These are phyloP conservation scores for Stachybotrys chlorohalonatus DNA, from an alignment of 2,329 filamentous ascomycete species.

Conservation along the genomic window DNA sequence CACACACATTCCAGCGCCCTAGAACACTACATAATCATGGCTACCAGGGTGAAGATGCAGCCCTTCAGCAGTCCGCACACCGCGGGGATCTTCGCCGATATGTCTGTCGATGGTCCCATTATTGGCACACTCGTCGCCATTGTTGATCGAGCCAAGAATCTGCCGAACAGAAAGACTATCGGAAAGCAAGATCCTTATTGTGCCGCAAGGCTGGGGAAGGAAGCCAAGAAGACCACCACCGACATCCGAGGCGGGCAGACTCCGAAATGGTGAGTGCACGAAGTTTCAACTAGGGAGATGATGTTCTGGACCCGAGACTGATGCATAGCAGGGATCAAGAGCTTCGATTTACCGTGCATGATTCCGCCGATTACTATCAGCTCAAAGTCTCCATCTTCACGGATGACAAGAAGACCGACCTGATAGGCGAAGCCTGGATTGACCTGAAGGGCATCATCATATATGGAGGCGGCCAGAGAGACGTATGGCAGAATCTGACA, in stretches of 20 bases:
- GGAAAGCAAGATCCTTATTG: conserved; percentile 98
- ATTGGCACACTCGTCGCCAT: conserved; percentile 91
- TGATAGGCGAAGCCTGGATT: conserved; percentile 92
- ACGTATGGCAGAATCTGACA: conserved; percentile 81
- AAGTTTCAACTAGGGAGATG: background rate
- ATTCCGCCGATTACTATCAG: conserved; percentile 92
- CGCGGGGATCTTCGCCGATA: conserved; percentile 88
- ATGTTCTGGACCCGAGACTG: background rate
- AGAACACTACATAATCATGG: conserved; percentile 27
- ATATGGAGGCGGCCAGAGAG: conserved; percentile 82
- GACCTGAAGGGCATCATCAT: conserved; percentile 74
- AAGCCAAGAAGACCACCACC: conserved; percentile 93
- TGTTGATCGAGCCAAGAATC: conserved; percentile 90
- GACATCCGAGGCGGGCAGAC: conserved; percentile 93
- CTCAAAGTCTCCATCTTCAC: conserved; percentile 96
- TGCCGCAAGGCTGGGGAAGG: conserved; percentile 85
- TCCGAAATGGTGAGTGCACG: conserved; percentile 66
- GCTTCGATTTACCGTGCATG: conserved; percentile 89
- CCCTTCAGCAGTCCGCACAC: conserved; percentile 63
- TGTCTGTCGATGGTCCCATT: conserved; percentile 83
- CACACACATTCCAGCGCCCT: background rate
- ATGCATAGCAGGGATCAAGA: conserved; percentile 75
- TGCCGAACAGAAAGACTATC: conserved; percentile 94
- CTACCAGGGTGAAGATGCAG: conserved; percentile 44
- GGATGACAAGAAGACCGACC: conserved; percentile 93